Percentiles rank a stretch among this genome's conserved stretches.
phyloP scores from a whole-genome alignment of 73 alveolate species.

The Paraurostyla sp. region DNA sequence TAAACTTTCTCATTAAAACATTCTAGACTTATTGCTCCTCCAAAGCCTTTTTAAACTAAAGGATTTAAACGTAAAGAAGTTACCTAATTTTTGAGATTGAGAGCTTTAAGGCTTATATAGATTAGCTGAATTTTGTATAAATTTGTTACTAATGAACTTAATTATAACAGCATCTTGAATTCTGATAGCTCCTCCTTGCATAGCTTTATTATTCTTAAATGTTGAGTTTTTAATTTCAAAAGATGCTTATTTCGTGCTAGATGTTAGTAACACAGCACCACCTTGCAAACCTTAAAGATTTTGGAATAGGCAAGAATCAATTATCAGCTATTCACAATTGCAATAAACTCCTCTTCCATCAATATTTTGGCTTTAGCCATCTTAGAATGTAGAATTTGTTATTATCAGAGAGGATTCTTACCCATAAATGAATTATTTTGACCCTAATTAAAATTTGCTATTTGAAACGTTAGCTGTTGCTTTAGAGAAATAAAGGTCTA shows the following conservation, averaged over 20 bases:
- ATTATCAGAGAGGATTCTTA: neutral
- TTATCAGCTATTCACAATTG: neutral
- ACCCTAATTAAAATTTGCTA: neutral
- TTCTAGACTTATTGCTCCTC: conserved; percentile 44
- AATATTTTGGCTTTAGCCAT: neutral
- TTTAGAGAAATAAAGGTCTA: neutral
- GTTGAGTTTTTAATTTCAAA: neutral
- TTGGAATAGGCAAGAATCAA: neutral
- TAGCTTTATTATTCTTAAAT: conserved; percentile 9
- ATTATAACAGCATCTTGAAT: neutral
- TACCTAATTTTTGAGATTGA: neutral
- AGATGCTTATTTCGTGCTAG: neutral
- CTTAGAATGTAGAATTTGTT: neutral
- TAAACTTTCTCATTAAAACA: neutral
- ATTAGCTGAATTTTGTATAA: neutral
- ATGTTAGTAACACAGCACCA: conserved; percentile 19
- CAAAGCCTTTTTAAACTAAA: conserved; percentile 37
- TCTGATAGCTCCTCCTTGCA: conserved; percentile 59
- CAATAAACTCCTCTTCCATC: conserved; percentile 22
- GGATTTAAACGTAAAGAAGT: neutral
- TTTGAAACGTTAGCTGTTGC: neutral
- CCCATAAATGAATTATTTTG: neutral
- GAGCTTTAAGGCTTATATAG: neutral
- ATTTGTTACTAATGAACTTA: neutral
- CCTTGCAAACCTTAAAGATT: conserved; percentile 12